Base-by-base conservation (phyloP, 1,139 yeast genomes). In the Scheffersomyces cryptocercus region DNA sequence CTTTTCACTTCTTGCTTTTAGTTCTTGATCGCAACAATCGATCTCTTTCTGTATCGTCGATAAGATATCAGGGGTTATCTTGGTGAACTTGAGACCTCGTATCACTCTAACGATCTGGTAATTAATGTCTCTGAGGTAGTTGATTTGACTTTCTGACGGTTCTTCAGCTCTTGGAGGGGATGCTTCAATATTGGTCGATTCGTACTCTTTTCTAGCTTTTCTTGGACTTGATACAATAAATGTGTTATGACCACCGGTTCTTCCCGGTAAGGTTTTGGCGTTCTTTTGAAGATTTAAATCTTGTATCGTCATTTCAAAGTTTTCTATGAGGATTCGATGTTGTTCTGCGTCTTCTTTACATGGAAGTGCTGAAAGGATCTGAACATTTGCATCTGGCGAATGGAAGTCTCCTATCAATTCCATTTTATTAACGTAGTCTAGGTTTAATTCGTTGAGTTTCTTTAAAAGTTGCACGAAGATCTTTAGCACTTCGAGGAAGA, bases 221-320 rank as follows among this genome's bases (percentile, higher is more conserved):
- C 64, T 51, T 0, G 79, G 78, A 52, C 77, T 71, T 0, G 78
- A 70, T 20, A 70, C 52, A 20, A 73, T 65, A 39, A 67, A 71
- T 5, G 67, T 59, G 35, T 49, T 44, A 16, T 59, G 49, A 33
- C 62, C 63, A n/a, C 53, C 53, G 11, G 39, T 36, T 8, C 20
- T 38, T 46, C 39, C 40, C 43, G 26, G 45, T 37, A 37, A 42
- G 32, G 29, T 46, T 29, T 41, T 39, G 32, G 43, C 45, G 2
- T 47, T 43, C 5, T 43, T 44, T 10, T 50, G 42, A 29, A 52
- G 37, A 29, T 58, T 62, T 24, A 68, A 46, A 15, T 52, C 49
- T 35, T 53, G 56, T 2, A 68, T 39, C 1, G 62, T 51, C 2
- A 43, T 29, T 11, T 71, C 73, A 46, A 72, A 73, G 20, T 64